These are phyloP conservation scores for Penicillium chermesinum DNA, from an alignment of 495 filamentous ascomycete genomes.

Conservation along the genomic window DNA sequence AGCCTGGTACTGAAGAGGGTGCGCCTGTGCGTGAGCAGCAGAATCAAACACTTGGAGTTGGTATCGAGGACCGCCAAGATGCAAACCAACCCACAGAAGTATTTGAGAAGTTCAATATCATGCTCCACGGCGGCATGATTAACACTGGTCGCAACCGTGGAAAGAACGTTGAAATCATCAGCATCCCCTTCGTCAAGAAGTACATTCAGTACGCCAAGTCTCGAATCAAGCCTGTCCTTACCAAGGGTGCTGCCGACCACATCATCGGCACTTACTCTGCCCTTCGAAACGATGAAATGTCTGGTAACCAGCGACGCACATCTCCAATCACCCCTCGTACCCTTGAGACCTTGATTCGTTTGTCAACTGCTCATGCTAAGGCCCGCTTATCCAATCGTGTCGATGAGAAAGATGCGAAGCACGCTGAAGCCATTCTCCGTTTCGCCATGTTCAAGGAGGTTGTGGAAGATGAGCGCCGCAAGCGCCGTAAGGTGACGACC, in stretches of 20 bases:
- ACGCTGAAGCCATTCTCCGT: conserved; percentile 83
- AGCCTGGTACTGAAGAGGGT: conserved; percentile 91
- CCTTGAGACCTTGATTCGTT: conserved; percentile 93
- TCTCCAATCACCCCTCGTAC: conserved; percentile 96
- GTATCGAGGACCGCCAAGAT: conserved; percentile 72
- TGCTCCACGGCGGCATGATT: conserved; percentile 91
- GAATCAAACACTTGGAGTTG: conserved; percentile 82
- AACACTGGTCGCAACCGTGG: conserved; percentile 62
- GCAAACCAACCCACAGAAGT: conserved; percentile 74
- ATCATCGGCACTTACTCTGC: conserved; percentile 91
- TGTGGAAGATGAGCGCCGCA: conserved; percentile 77
- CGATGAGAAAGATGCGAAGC: conserved; percentile 81
- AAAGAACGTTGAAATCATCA: conserved; percentile 84
- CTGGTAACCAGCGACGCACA: conserved; percentile 88
- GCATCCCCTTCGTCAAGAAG: conserved; percentile 99
- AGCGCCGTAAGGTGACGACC: conserved; percentile 53
- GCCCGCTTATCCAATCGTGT: conserved; percentile 86
- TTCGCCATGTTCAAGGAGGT: conserved; percentile 99
- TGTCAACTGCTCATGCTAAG: conserved; percentile 95
- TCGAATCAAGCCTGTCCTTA: conserved; percentile 83
- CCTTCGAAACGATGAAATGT: conserved; percentile 91
- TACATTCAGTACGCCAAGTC: conserved; percentile 98
- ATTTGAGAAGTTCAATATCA: conserved; percentile 92
- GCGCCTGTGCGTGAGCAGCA: conserved; percentile 87
- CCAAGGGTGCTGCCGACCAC: conserved; percentile 87